Conservation (phyloP, 1,139 yeast species). For the Lodderomyces theae region DNA sequence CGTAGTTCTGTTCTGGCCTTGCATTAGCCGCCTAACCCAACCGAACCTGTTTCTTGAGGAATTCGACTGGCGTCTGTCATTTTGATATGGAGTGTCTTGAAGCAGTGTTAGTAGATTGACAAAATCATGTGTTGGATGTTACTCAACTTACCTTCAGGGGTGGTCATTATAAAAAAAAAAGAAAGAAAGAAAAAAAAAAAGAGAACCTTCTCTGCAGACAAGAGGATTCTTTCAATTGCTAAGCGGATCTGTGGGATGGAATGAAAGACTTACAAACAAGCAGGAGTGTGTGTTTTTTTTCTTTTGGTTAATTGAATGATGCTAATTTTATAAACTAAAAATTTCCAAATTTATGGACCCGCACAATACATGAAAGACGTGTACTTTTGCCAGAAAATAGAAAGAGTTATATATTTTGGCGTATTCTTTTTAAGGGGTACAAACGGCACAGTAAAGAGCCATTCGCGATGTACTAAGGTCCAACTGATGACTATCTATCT, state of each 20-base stretch:
- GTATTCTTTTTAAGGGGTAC: not conserved
- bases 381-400: not conserved
- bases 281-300: too few species aligned
- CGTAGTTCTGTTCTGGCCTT: slow-evolving; percentile 33
- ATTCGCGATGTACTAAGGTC: too few species aligned
- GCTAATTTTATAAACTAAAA: not conserved
- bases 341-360: not conserved
- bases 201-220: too few species aligned
- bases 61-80: slow-evolving; percentile 19
- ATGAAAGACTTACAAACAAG: too few species aligned
- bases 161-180: too few species aligned
- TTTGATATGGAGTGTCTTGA: slow-evolving; percentile 8
- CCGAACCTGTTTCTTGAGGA: slow-evolving; percentile 36
- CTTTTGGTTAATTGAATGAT: slow-evolving; percentile 1
- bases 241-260: too few species aligned
- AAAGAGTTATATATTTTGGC: too few species aligned
- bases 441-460: too few species aligned
- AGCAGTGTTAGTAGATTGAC: slow-evolving; percentile 3
- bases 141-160: slow-evolving; percentile 15
- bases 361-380: not conserved
- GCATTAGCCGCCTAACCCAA: slow-evolving; percentile 49
- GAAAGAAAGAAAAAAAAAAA: too few species aligned
- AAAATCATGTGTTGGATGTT: not conserved
- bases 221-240: too few species aligned
- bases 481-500: not conserved